These are phyloP conservation scores for Scheffersomyces segobiensis DNA, from an alignment of 1,139 yeast genomes.

Conservation along the genomic window DNA sequence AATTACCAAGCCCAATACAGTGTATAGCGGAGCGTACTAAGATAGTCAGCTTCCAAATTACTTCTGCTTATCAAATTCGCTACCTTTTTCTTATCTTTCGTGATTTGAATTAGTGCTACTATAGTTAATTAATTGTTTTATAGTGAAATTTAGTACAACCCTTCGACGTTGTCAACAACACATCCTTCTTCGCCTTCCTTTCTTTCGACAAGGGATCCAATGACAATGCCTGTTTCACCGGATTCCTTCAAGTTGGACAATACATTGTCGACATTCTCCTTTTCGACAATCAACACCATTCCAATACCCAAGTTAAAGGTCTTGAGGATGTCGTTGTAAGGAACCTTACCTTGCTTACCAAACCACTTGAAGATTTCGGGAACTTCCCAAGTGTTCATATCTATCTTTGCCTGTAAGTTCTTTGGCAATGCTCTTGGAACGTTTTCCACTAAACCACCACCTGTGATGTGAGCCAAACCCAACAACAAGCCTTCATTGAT, in stretches of 20 bases:
- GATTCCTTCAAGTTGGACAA: slow-evolving; percentile 53
- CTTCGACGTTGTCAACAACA: slow-evolving; percentile 62
- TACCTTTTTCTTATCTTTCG: neutral
- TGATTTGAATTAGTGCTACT: neutral
- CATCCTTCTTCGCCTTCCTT: slow-evolving; percentile 61
- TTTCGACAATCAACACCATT: slow-evolving; percentile 84
- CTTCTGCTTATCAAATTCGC: neutral
- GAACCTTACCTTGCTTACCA: slow-evolving; percentile 88
- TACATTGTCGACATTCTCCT: slow-evolving; percentile 60
- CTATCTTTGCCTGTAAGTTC: slow-evolving; percentile 75
- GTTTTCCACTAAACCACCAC: slow-evolving; percentile 97
- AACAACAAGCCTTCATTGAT: slow-evolving; percentile 66
- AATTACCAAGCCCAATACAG: neutral
- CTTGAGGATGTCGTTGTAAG: slow-evolving; percentile 78
- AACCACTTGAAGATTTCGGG: slow-evolving; percentile 93
- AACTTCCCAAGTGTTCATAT: slow-evolving; percentile 77
- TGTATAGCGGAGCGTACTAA: too few relatives aligned
- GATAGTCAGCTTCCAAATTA: neutral
- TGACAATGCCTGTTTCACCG: slow-evolving; percentile 76
- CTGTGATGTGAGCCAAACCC: slow-evolving; percentile 96
- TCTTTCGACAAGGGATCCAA: slow-evolving; percentile 71
- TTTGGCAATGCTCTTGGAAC: slow-evolving; percentile 93
- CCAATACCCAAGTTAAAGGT: slow-evolving; percentile 97
- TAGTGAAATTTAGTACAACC: slow-evolving; percentile 46
- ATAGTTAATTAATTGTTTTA: neutral